These are phyloP conservation scores for Panicum hallii DNA, from an alignment of 202 grass and related monocot species.

Conservation along the genomic window DNA sequence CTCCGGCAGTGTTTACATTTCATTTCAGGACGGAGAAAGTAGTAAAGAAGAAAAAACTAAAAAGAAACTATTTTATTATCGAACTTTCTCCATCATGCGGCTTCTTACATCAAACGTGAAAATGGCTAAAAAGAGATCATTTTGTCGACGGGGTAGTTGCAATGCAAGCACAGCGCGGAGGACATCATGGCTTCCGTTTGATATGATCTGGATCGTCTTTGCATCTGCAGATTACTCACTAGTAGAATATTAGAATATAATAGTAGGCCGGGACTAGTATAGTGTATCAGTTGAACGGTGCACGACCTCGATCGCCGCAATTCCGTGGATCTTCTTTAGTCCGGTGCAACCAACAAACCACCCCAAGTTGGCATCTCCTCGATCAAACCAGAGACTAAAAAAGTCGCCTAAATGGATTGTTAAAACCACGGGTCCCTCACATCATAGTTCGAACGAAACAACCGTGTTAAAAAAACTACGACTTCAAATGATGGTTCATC, in stretches of 20 bases:
- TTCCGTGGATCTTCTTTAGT: constrained; percentile 36
- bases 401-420: neutral
- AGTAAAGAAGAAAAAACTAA: too few species aligned
- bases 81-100: neutral
- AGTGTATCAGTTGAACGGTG: constrained; percentile 16
- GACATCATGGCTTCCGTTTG: neutral
- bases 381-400: neutral
- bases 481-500: neutral
- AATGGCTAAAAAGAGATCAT: neutral
- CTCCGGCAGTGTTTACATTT: too few species aligned
- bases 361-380: neutral
- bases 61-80: too few species aligned
- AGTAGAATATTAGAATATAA: neutral
- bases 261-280: neutral
- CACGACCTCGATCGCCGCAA: constrained; percentile 48
- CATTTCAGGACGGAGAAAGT: too few species aligned
- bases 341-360: constrained; percentile 12
- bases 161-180: neutral
- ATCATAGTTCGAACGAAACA: neutral
- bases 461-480: too few species aligned
- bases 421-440: neutral
- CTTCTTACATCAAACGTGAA: neutral
- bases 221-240: neutral
- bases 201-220: neutral
- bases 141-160: neutral